Evolutionary conservation across 2,329 filamentous ascomycete species (phyloP).

Genomic region (Thielaviopsis musarum): DNA sequence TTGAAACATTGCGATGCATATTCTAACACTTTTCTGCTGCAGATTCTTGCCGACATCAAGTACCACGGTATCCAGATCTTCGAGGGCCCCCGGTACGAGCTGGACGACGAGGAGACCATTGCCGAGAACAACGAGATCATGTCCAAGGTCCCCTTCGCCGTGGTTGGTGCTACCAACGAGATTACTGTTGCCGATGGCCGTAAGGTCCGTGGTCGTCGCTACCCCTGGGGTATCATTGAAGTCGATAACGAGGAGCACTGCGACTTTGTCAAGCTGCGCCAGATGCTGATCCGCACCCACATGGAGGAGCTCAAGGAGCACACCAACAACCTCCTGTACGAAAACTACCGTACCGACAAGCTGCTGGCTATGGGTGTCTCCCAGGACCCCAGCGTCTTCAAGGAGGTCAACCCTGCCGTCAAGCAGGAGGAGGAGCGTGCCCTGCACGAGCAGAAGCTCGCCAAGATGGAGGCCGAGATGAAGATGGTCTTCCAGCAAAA

Average conservation of each 20-base stretch:
- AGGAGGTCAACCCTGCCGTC: conserved; percentile 99
- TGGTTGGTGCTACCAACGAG: conserved; percentile 92
- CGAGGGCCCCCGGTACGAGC: conserved; percentile 93
- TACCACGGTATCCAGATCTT: conserved; percentile 98
- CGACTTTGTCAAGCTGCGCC: conserved; percentile 97
- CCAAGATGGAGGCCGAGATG: conserved; percentile 99
- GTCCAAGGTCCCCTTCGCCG: conserved; percentile 97
- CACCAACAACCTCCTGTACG: conserved; percentile 96
- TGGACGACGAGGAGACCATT: conserved; percentile 98
- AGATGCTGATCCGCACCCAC: conserved; percentile 99
- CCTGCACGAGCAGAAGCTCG: conserved; percentile 97
- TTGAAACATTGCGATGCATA: conserved; percentile 11
- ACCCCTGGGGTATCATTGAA: conserved; percentile 97
- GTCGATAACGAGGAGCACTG: conserved; percentile 99
- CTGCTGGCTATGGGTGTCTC: conserved; percentile 96
- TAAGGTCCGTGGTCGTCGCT: conserved; percentile 87
- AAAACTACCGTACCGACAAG: conserved; percentile 99
- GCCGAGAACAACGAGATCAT: conserved; percentile 99
- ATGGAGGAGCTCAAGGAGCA: conserved; percentile 99
- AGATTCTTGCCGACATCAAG: conserved; percentile 96
- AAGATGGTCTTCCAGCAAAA: conserved; percentile 99
- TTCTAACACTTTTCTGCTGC: conserved; percentile 1
- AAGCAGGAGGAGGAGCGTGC: conserved; percentile 99
- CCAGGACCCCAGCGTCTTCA: conserved; percentile 98
- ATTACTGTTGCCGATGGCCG: conserved; percentile 82